A percentile compares a stretch with the other conserved stretches of the same genome.
phyloP scores from a whole-genome alignment of 176 grass and related monocot genomes.

The Eleusine coracana region DNA sequence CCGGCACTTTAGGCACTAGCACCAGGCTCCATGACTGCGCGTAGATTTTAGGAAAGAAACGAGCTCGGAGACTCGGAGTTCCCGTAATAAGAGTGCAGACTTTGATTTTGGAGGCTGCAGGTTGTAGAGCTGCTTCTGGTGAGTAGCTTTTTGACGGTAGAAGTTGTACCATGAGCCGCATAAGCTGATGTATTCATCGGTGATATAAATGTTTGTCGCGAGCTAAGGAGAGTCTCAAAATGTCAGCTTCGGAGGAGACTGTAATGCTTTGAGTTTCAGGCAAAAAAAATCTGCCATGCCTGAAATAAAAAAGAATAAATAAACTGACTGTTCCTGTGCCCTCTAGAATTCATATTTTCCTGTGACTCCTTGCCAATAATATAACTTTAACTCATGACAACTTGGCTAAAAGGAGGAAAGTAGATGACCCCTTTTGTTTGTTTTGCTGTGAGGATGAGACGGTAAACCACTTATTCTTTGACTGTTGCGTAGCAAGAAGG shows the following conservation, averaged over 20 bases:
- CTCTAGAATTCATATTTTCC: too few relatives aligned
- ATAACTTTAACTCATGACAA: too few relatives aligned
- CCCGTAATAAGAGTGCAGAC: neutral
- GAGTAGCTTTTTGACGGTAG: neutral
- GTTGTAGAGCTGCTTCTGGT: neutral
- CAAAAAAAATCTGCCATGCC: neutral
- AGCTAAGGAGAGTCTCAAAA: neutral
- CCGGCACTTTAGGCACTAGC: conserved; percentile 75
- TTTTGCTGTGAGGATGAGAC: too few relatives aligned
- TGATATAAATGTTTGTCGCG: neutral
- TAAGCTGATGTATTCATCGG: neutral
- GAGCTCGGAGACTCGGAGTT: neutral
- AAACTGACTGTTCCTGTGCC: neutral
- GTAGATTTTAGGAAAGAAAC: neutral
- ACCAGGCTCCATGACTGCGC: neutral
- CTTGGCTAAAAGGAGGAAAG: too few relatives aligned
- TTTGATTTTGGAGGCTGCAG: neutral
- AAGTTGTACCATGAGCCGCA: neutral
- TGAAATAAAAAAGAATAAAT: neutral
- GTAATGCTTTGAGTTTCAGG: neutral
- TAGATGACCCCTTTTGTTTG: too few relatives aligned
- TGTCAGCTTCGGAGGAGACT: neutral
- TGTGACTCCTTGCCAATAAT: too few relatives aligned
- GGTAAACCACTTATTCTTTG: too few relatives aligned
- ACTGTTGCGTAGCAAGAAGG: too few relatives aligned